Evolutionary conservation across 1,284 basidiomycete species (phyloP).

Genomic region (Mycosarcoma mackinlayi): DNA sequence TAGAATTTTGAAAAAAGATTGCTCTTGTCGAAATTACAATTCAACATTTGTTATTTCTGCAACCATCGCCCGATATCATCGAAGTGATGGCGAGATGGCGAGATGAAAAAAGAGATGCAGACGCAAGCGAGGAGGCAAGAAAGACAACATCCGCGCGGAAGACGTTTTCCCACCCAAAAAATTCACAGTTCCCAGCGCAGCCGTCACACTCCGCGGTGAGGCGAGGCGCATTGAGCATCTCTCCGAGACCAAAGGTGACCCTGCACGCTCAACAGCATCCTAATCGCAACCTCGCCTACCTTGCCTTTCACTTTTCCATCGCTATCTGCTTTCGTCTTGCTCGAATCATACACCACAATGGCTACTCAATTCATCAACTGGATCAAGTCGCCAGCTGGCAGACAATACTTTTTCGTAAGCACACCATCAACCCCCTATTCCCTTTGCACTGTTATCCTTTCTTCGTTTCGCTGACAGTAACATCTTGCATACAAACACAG

Average conservation of each 20-base stretch:
- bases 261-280: background rate
- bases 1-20: no score
- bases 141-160: background rate
- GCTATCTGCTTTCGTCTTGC: background rate
- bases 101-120: no score
- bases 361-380: slow-evolving; percentile 61
- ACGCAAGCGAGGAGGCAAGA: background rate
- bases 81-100: no score
- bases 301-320: background rate
- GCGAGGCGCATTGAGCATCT: slow-evolving; percentile 1
- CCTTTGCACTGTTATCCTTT: background rate
- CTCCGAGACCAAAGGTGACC: background rate
- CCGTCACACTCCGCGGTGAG: no score
- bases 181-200: no score
- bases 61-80: background rate
- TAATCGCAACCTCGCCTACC: no score
- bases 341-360: slow-evolving; percentile 33
- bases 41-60: background rate
- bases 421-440: slow-evolving; percentile 1
- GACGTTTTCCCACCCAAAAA: background rate
- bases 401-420: slow-evolving; percentile 67
- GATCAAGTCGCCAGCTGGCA: slow-evolving; percentile 64
- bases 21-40: background rate
- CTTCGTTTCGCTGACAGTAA: no score
- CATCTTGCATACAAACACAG: no score